Evolutionary conservation across 2,329 filamentous ascomycete genomes (phyloP).

Genomic region (Curvularia sp.): DNA sequence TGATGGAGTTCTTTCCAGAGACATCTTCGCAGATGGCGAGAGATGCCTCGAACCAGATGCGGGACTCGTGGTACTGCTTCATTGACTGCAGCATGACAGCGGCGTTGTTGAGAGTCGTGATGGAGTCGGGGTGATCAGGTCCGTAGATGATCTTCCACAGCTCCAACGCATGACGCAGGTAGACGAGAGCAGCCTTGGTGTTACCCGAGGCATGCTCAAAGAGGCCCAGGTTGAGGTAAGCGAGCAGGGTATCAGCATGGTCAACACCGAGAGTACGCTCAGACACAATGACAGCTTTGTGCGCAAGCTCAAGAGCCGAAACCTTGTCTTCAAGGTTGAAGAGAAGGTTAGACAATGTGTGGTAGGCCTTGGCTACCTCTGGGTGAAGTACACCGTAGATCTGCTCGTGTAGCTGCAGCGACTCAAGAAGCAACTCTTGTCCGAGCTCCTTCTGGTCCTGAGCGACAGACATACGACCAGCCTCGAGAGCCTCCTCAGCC

Average conservation of each 20-base stretch:
- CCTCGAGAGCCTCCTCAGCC: conserved; percentile 94
- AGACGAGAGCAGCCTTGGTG: conserved; percentile 83
- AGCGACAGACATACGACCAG: conserved; percentile 92
- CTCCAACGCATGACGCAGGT: conserved; percentile 90
- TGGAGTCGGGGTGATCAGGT: conserved; percentile 90
- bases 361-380: conserved; percentile 94
- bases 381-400: conserved; percentile 98
- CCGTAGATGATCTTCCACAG: conserved; percentile 98
- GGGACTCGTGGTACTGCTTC: conserved; percentile 92
- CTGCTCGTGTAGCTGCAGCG: conserved; percentile 93
- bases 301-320: conserved; percentile 90
- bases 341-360: conserved; percentile 92
- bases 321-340: conserved; percentile 98
- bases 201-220: conserved; percentile 94
- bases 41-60: conserved; percentile 95
- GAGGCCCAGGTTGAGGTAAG: conserved; percentile 93
- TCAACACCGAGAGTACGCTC: conserved; percentile 94
- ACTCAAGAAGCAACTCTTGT: conserved; percentile 94
- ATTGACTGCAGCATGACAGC: conserved; percentile 97
- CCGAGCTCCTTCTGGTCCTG: conserved; percentile 95
- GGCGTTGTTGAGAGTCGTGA: conserved; percentile 98
- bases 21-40: conserved; percentile 87
- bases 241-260: conserved; percentile 89
- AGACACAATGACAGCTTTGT: conserved; percentile 94
- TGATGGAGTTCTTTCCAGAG: conserved; percentile 88